Base-by-base conservation (phyloP, 2,329 filamentous ascomycete species). In the Penicillium sp. region DNA sequence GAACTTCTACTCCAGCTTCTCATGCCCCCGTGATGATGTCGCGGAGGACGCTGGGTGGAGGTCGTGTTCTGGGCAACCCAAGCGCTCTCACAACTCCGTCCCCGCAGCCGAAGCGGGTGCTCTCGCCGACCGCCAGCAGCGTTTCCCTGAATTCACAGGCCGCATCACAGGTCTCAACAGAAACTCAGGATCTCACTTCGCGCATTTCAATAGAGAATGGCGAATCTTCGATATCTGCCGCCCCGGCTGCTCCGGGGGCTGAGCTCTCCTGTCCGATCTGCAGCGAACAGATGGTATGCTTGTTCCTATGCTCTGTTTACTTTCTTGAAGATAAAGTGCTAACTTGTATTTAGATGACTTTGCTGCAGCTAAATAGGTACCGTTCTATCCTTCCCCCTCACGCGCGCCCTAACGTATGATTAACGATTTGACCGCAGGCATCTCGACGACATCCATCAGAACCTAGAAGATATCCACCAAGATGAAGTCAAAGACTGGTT, bases 401-500 rank as follows among this genome's bases (percentile, higher is more conserved):
- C 32, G 9, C 13, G 39, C 56, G 35, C 38, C 39, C 29, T n/a
- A 22, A 51, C 39, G 20, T 44, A 46, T 57, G 20, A 53, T 68
- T 66, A 67, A 70, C 68, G 64, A 46, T 35, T 51, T 31, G 6
- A 26, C 49, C 49, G 29, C 55, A 87, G 87, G 73, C 88, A 90
- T 74, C 82, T 97, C 69, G 92, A 97, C 77, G 92, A 97, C 72
- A 86, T 81, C 60, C 92, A 97, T 76, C 89, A 92, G 72, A 92
- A 96, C 69, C 83, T 97, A 14, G 89, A 95, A 70, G 89, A 90
- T 61, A 84, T 91, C 58, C 88, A 92, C 70, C 92, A 96, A 71
- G 90, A 96, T 74, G 91, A 97, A 75, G 92, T 96, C 66, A 95
- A 95, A 78, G 93, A 92, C 39, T 97, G 92, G 92, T 96, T 97